Evolutionary conservation across 129 eudicot species (phyloP).

Genomic region (Ambrosia artemisiifolia): DNA sequence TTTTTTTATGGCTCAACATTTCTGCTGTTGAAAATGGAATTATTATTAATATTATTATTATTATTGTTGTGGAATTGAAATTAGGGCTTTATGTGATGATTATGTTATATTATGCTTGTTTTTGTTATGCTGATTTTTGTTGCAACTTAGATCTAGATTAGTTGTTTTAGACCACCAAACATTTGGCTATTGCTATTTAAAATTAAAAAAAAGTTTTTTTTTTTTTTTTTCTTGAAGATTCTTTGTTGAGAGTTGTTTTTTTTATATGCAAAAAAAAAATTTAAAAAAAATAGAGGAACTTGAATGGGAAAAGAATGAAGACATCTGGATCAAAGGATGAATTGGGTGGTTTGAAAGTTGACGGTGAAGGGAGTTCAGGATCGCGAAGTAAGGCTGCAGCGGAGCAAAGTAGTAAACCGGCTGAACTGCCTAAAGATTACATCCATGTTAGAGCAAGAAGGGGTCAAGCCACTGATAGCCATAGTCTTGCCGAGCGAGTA

Average conservation of each 20-base stretch:
- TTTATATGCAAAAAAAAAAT: constrained; percentile 16
- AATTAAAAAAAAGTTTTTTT: background rate
- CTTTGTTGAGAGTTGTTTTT: background rate
- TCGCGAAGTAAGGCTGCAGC: constrained; percentile 36
- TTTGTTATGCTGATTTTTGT: background rate
- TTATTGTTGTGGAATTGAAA: background rate
- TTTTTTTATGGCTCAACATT: background rate
- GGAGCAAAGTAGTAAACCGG: constrained; percentile 38
- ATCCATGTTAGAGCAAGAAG: constrained; percentile 97
- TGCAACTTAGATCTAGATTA: constrained; percentile 9
- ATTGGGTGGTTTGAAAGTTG: constrained; percentile 41
- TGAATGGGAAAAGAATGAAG: constrained; percentile 51
- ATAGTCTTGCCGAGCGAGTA: constrained; percentile 95
- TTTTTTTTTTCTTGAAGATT: background rate
- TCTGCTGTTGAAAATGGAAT: background rate
- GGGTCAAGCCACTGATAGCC: constrained; percentile 99
- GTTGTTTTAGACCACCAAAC: background rate
- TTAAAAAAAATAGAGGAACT: constrained; percentile 55
- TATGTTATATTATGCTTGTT: background rate
- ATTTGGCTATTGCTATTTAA: background rate
- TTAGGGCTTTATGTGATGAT: background rate
- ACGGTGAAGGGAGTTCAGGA: constrained; percentile 57
- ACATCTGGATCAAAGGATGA: constrained; percentile 39
- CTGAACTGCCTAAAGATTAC: constrained; percentile 79
- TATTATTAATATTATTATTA: background rate